phyloP scores from a whole-genome alignment of 75 land plant species.

The Chamaecyparis obtusa region DNA sequence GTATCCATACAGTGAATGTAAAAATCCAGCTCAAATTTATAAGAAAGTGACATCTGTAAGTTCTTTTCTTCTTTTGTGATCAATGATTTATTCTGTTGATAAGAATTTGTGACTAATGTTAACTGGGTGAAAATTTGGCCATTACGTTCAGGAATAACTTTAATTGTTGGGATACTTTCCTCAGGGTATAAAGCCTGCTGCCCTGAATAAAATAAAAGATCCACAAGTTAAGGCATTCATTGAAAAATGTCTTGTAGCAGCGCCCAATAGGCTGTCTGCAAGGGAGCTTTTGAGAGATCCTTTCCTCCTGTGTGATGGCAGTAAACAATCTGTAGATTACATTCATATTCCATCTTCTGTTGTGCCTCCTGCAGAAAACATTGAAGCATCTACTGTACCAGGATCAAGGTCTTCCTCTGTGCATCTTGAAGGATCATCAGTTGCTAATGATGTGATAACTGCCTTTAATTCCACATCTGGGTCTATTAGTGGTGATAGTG shows the following conservation, averaged over 20 bases:
- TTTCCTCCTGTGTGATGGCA: conserved; percentile 52
- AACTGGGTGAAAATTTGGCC: not conserved
- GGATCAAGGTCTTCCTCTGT: conserved; percentile 25
- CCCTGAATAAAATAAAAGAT: conserved; percentile 64
- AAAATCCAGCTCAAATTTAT: conserved; percentile 74
- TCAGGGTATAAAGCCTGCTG: conserved; percentile 91
- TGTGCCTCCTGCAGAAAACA: conserved; percentile 8
- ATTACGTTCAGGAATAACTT: conserved; percentile 1
- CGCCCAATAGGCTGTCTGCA: conserved; percentile 65
- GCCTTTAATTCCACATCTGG: conserved; percentile 12
- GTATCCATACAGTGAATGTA: conserved; percentile 78
- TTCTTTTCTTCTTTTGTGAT: conserved; percentile 2
- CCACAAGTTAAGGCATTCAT: conserved; percentile 64
- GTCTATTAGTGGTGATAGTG: conserved; percentile 36
- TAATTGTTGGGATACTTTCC: not conserved
- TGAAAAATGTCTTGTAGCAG: conserved; percentile 80
- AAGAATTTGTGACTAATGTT: conserved; percentile 1
- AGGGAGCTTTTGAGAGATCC: conserved; percentile 78
- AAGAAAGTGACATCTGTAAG: conserved; percentile 75
- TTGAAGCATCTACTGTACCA: not conserved
- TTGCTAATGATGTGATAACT: conserved; percentile 8
- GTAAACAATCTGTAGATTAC: conserved; percentile 21
- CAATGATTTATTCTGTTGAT: not conserved
- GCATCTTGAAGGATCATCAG: conserved; percentile 39
- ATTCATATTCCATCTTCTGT: conserved; percentile 9